These are phyloP conservation scores for Capsella rubella DNA, from an alignment of 441 rosid species.

Conservation along the genomic window DNA sequence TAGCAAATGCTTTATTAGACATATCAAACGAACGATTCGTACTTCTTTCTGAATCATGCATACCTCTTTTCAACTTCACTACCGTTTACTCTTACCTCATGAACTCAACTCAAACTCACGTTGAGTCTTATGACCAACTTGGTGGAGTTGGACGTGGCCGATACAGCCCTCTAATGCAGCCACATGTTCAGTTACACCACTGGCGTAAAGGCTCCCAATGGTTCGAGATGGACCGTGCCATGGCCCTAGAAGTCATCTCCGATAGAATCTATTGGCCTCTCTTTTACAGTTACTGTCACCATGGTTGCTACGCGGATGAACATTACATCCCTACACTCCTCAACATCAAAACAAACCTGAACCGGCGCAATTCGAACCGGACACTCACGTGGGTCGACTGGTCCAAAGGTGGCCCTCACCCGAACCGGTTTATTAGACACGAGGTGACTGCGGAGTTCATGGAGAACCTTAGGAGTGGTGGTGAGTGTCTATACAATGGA, in stretches of 20 bases:
- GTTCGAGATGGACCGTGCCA: constrained; percentile 75
- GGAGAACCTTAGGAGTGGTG: constrained; percentile 62
- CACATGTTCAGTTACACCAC: constrained; percentile 52
- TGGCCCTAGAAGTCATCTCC: constrained; percentile 67
- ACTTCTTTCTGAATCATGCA: constrained; percentile 87
- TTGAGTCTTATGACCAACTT: constrained; percentile 61
- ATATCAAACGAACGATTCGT: constrained; percentile 78
- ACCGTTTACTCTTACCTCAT: constrained; percentile 73
- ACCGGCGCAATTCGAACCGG: constrained; percentile 65
- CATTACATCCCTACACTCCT: constrained; percentile 86
- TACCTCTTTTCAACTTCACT: constrained; percentile 88
- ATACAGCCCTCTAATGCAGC: constrained; percentile 60
- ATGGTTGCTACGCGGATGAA: constrained; percentile 74
- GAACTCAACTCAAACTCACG: constrained; percentile 56
- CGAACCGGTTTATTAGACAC: constrained; percentile 55
- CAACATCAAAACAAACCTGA: constrained; percentile 44
- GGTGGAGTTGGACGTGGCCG: constrained; percentile 77
- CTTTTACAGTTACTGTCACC: constrained; percentile 60
- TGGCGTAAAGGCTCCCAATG: constrained; percentile 97
- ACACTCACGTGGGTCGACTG: constrained; percentile 92
- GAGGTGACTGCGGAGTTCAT: constrained; percentile 67
- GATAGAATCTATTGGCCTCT: constrained; percentile 61
- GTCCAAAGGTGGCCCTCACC: constrained; percentile 84
- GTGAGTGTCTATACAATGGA: constrained; percentile 64
- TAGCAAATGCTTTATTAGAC: constrained; percentile 88